Base-by-base conservation (phyloP, 306 rosid species). In the Sesbania bispinosa region DNA sequence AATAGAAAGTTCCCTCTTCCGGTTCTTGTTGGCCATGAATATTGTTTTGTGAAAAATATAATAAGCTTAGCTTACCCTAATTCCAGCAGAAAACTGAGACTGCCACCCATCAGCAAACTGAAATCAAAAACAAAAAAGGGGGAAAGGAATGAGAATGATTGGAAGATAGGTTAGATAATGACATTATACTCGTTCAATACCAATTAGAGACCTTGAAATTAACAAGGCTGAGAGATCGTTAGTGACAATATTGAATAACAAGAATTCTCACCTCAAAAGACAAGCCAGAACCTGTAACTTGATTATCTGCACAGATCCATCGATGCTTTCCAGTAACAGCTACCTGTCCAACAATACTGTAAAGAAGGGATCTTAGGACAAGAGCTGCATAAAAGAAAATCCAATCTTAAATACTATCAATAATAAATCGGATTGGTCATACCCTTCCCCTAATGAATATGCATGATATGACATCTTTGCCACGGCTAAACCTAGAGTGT, bases 361-460 rank as follows among this genome's bases (percentile, higher is more conserved):
- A 76, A 66, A 84, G 33, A 29, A 62, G 77, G 78, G 36, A 45
- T 32, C 13, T 71, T 33, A 69, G 59, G 57, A 52, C 15, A 66
- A 45, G 33, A 41, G 36, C 24, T 48, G 68, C 30, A 27, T 36
- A 76, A 52, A 51, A 27, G 24, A 55, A 36, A 59, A 72, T 19
- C 35, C 23, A 76, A 79, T 57, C 21, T 46, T 16, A 43, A 53
- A 45, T 14, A 62, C 42, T 14, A 54, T 19, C 50, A 41, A 39
- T 33, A 6, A 51, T 55, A 26, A 19, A 59, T 79, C 41, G 69
- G 43, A 74, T 29, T 75, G 81, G 27, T 29, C 80, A 66, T 95
- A 95, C 99, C 99, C 99, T 92, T 92, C 96, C 43, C 96, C 99
- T 45, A 95, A 82, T 39, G 96, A 85, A 84, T 89, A 88, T 52